phyloP scores from a whole-genome alignment of 192 early-diverging fungal genomes.

The Coemansia sp. region DNA sequence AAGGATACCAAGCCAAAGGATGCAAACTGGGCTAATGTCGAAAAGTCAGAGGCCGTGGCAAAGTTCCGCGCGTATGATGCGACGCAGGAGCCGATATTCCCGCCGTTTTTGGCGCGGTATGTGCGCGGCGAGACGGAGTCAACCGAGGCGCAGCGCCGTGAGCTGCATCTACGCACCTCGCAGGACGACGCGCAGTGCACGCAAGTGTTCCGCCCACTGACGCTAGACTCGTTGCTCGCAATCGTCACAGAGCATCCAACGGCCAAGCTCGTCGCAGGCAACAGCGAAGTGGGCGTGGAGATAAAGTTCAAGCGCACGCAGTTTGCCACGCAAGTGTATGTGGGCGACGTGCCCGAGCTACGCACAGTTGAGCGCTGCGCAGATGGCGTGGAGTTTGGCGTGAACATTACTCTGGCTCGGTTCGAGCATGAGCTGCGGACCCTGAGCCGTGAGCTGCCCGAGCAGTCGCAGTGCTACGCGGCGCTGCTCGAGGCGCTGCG shows the following conservation, averaged over 20 bases:
- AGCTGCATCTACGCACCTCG: slow-evolving; percentile 25
- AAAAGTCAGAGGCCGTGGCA: slow-evolving; percentile 30
- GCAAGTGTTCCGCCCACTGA: slow-evolving; percentile 56
- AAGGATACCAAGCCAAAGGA: not conserved
- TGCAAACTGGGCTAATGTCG: slow-evolving; percentile 28
- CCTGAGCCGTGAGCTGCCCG: slow-evolving; percentile 12
- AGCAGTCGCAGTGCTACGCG: slow-evolving; percentile 58
- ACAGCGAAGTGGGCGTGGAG: slow-evolving; percentile 82
- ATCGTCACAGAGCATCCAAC: slow-evolving; percentile 59
- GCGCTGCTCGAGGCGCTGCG: slow-evolving; percentile 72
- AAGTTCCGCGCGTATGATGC: slow-evolving; percentile 63
- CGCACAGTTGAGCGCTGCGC: slow-evolving; percentile 44
- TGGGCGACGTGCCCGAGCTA: slow-evolving; percentile 71
- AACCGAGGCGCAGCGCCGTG: slow-evolving; percentile 16
- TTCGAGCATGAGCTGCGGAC: slow-evolving; percentile 41
- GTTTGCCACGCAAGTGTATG: slow-evolving; percentile 64
- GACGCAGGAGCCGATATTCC: slow-evolving; percentile 68
- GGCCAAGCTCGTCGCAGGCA: slow-evolving; percentile 79
- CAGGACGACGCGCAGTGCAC: slow-evolving; percentile 25
- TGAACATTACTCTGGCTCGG: slow-evolving; percentile 63
- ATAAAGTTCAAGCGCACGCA: slow-evolving; percentile 69
- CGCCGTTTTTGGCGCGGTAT: slow-evolving; percentile 63
- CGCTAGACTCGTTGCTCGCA: slow-evolving; percentile 55
- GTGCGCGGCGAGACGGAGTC: slow-evolving; percentile 19
- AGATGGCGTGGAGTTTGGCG: slow-evolving; percentile 59